phyloP scores from a whole-genome alignment of 2,329 filamentous ascomycete genomes.

The Fusarium pseudoanthophilum region DNA sequence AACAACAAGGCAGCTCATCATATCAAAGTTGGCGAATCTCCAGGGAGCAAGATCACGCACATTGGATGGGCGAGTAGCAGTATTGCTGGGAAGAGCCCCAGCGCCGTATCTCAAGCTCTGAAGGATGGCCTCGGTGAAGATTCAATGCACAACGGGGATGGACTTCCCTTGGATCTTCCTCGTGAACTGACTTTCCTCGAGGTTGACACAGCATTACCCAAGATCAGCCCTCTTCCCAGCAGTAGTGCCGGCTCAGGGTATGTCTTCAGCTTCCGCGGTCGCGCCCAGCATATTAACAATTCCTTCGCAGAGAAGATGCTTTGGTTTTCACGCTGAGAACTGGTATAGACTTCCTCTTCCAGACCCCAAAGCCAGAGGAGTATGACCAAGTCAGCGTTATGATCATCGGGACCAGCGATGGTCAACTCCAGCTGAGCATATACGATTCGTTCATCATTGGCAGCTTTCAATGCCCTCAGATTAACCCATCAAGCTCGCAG shows the following conservation, averaged over 20 bases:
- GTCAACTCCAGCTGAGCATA: slow-evolving; percentile 79
- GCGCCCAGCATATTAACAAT: slow-evolving; percentile 14
- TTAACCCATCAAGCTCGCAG: slow-evolving; percentile 44
- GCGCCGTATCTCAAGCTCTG: slow-evolving; percentile 15
- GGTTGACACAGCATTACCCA: slow-evolving; percentile 79
- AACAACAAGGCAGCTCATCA: slow-evolving; percentile 84
- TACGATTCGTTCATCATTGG: slow-evolving; percentile 89
- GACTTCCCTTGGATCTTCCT: slow-evolving; percentile 66
- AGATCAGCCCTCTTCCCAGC: slow-evolving; percentile 74
- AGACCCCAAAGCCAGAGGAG: slow-evolving; percentile 69
- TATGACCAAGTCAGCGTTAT: slow-evolving; percentile 83
- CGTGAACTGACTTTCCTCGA: slow-evolving; percentile 79
- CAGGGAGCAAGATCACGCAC: slow-evolving; percentile 58
- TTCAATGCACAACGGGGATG: slow-evolving; percentile 10
- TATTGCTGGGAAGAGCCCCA: slow-evolving; percentile 48
- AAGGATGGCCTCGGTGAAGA: slow-evolving; percentile 27
- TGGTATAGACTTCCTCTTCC: slow-evolving; percentile 77
- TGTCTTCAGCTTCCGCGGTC: slow-evolving; percentile 12
- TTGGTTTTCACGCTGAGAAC: slow-evolving; percentile 75
- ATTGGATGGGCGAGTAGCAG: slow-evolving; percentile 64
- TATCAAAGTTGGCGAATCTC: slow-evolving; percentile 63
- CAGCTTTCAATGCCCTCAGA: slow-evolving; percentile 63
- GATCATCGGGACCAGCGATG: slow-evolving; percentile 77
- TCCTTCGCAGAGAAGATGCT: slow-evolving; percentile 58
- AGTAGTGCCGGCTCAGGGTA: slow-evolving; percentile 71